phyloP scores from a whole-genome alignment of 139 green algal genomes.

The Coelastrella sp. region DNA sequence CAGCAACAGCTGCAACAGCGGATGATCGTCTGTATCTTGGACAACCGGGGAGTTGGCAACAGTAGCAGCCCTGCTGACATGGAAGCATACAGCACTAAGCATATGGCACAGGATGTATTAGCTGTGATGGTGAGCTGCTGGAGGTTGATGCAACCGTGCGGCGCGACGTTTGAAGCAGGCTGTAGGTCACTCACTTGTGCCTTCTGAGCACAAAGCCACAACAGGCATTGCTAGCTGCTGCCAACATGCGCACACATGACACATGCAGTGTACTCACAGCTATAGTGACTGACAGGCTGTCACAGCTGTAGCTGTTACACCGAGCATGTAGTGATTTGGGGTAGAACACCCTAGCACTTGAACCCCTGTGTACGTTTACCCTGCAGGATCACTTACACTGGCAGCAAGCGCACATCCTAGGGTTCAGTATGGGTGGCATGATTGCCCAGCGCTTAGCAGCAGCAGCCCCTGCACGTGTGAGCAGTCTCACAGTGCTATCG shows the following conservation, averaged over 20 bases:
- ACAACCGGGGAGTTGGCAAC: conserved; percentile 75
- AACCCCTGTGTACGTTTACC: too few species aligned
- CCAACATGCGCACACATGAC: too few species aligned
- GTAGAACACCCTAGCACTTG: too few species aligned
- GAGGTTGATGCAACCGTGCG: background rate
- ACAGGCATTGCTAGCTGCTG: too few species aligned
- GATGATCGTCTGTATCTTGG: conserved; percentile 57
- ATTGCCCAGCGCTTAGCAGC: conserved; percentile 62
- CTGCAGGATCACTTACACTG: conserved; percentile 72
- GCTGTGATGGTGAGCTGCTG: conserved; percentile 28
- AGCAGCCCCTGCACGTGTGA: background rate
- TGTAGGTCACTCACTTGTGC: too few species aligned
- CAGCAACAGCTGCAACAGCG: conserved; percentile 25
- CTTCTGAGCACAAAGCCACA: too few species aligned
- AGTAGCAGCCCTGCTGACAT: conserved; percentile 50
- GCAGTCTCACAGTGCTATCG: conserved; percentile 40
- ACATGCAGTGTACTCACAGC: too few species aligned
- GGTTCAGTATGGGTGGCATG: conserved; percentile 81
- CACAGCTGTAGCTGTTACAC: too few species aligned
- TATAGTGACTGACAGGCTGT: too few species aligned
- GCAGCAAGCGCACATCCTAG: conserved; percentile 68
- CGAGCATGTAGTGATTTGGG: too few species aligned
- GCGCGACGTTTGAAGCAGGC: background rate
- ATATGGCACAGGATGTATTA: conserved; percentile 69
- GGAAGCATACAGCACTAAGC: conserved; percentile 60